Evolutionary conservation across 352 stramenopile genomes (phyloP), one percentile per base, ranked within the genome.

Genomic region (Globisporangium okanoganense): DNA sequence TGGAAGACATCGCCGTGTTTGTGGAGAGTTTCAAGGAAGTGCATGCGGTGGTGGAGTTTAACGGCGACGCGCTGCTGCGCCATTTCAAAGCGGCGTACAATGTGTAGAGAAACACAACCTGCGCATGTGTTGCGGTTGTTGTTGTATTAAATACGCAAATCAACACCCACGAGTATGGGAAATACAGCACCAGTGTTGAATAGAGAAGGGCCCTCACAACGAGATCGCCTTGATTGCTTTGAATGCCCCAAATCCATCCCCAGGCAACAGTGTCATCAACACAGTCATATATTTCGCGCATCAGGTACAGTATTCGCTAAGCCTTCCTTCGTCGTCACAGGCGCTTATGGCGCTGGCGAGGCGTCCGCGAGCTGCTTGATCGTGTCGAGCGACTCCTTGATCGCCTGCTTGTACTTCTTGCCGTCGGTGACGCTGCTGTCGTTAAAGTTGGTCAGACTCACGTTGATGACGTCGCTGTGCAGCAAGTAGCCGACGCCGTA

Each of bases 401-500:
- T 61, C 40, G 74, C 69, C 55, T 77, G 64, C 61, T 88, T 91
- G 65, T 92, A 93, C 62, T 87, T 88, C 49, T 66, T 69, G 36
- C 71, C 69, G 65, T 94, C 73, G 48, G 85, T 93, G 14, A 85
- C 57, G 48, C 72, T 64, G 65, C 78, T 89, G 64, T 87, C 78
- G 55, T 94, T 93, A 61, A 82, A 96, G 73, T 90, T 94, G 29
- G 87, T 94, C n/a, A 96, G 60, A 36, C 81, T 92, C 50, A 96
- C 78, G 41, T 93, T 89, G 61, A 96, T 88, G 31, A 44, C 71
- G 69, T 94, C 76, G 69, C 77, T 90, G 55, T 96, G 85, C 18
- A 97, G 71, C 63, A 96, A 65, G 69, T 97, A 97, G 58, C 90
- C 91, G 36, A 96, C 69, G 18, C 91, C 91, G 68, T 97, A 97